Conservation (phyloP, 139 green algal species). For the Chlorella sp. region DNA sequence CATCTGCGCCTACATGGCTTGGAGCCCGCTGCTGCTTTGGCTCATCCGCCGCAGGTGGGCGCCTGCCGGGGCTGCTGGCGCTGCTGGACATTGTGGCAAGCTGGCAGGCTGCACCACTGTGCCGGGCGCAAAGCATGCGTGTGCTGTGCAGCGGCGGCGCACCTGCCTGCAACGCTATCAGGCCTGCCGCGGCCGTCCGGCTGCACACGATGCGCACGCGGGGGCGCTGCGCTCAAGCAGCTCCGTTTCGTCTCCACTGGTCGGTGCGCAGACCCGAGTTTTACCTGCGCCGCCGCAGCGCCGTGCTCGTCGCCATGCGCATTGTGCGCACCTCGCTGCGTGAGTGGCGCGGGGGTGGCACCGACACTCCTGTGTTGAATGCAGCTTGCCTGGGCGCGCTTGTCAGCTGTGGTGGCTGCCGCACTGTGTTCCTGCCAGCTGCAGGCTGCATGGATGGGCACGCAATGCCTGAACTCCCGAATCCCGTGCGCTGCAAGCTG, state of each 20-base stretch:
- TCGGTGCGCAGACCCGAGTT: not conserved
- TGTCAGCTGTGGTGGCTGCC: not conserved
- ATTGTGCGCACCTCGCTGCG: not conserved
- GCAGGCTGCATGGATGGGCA: no score
- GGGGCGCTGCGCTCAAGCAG: not conserved
- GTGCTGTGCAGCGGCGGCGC: not conserved
- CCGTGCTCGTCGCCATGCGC: not conserved
- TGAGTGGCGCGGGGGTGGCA: not conserved
- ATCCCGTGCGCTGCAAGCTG: not conserved
- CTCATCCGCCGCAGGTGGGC: slow-evolving; percentile 15
- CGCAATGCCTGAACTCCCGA: no score
- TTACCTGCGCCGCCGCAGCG: not conserved
- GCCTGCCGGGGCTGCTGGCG: no score
- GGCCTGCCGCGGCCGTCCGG: no score
- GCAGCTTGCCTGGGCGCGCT: not conserved
- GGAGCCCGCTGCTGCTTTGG: slow-evolving; percentile 12
- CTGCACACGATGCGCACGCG: no score
- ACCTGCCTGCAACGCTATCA: not conserved
- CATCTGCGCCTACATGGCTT: not conserved
- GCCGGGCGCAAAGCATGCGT: not conserved
- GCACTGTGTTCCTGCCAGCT: no score
- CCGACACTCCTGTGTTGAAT: not conserved
- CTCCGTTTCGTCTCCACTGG: not conserved
- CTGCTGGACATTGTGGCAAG: no score
- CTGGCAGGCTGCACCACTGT: not conserved